Evolutionary conservation across 305 asterid genomes (phyloP), one percentile per base, ranked within the genome.

Genomic region (Solanum hybrid): DNA sequence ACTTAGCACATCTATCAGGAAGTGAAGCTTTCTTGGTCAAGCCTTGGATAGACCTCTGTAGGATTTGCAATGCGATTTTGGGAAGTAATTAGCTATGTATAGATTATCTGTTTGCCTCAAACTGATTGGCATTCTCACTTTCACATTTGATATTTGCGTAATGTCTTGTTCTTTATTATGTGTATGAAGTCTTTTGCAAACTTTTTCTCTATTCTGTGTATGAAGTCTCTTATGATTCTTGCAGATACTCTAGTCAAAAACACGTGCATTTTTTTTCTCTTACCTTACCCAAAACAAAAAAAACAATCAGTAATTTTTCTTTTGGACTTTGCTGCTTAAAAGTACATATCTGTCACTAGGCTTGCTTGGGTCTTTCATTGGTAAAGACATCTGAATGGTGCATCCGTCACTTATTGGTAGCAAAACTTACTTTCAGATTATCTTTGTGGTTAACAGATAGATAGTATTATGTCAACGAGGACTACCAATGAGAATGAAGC

Each of bases 401-500:
- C 45, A 84, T 57, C 26, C 2, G 45, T 57, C 37, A 22, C 88
- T 57, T 31, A 51, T 51, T 51, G 75, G 88, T 51, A 84, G 77
- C 76, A 82, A 89, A 32, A 11, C 90, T 79, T 88, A 88, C 84
- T 83, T 87, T 26, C 85, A 61, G 81, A 79, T 34, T 57, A 91
- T 87, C 38, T 93, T 73, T 85, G 91, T 90, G 91, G 89, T 75
- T 91, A n/a, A 89, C 96, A 97, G 99, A 97, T 97, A 38, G 99
- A 97, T 92, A 97, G 99, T 92, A 95, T 96, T 90, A 97, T 97
- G 99, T 97, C 99, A 83, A 92, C 98, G 77, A 97, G 99, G 92
- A 97, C 98, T 15, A 94, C 96, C 87, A 94, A 91, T 88, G 99
- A 97, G 92, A 96, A 97, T 94, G 99, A 97, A 97, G 97, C 99